These are phyloP conservation scores for Globisporangium camurandrum DNA, from an alignment of 352 stramenopile species.

Conservation along the genomic window DNA sequence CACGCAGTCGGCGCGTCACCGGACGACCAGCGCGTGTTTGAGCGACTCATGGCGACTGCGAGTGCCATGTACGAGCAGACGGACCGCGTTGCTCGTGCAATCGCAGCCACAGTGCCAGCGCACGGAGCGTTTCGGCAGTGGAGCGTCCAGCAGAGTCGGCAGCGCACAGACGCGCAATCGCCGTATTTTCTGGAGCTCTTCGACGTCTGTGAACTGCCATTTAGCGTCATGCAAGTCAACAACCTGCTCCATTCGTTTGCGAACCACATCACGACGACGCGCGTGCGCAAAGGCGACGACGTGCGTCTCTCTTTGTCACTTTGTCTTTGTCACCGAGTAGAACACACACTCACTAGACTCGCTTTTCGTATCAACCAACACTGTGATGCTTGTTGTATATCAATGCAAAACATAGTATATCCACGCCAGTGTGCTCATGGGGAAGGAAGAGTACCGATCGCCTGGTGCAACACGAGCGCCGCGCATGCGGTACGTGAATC, in stretches of 20 bases:
- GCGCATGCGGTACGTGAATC: constrained; percentile 5
- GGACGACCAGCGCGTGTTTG: neutral
- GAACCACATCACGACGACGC: constrained; percentile 1
- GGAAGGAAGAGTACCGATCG: neutral
- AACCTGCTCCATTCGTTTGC: constrained; percentile 1
- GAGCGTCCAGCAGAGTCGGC: neutral
- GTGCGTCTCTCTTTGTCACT: too few relatives aligned
- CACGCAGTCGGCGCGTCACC: constrained; percentile 5
- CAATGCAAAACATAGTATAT: too few relatives aligned
- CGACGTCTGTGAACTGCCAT: constrained; percentile 7
- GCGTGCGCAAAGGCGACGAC: neutral
- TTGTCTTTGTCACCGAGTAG: too few relatives aligned
- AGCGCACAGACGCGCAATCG: neutral
- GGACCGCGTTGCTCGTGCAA: neutral
- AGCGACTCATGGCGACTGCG: neutral
- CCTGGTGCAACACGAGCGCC: neutral
- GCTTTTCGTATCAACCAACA: too few relatives aligned
- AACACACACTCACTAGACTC: too few relatives aligned
- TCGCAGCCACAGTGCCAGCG: constrained; percentile 1
- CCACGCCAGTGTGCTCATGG: constrained; percentile 3
- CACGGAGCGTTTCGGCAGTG: constrained; percentile 1
- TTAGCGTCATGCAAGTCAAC: constrained; percentile 5
- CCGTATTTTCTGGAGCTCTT: neutral
- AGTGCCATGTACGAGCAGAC: constrained; percentile 4
- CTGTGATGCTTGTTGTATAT: too few relatives aligned